Base-by-base conservation (phyloP, 129 eudicot species). In the Helianthus annuus region DNA sequence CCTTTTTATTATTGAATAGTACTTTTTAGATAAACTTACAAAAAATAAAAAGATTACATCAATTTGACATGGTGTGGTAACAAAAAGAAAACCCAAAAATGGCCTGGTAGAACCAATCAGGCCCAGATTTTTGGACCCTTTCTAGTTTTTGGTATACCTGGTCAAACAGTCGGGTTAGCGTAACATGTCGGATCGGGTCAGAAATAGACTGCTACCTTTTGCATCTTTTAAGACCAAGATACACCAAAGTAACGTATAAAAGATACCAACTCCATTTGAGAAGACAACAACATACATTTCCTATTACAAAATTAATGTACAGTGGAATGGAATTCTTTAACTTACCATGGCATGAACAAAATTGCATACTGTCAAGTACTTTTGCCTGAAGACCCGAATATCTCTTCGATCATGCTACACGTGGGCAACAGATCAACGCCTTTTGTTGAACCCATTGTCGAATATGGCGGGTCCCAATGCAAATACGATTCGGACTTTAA, bases 341-440 rank as follows among this genome's bases (percentile, higher is more conserved):
- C 17, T 14, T 16, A 19, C 59, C 13, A 71, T 53, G 68, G 69
- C 49, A 52, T 34, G 1, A 58, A 34, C 48, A 45, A 52, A 55
- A 22, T 17, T 76, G 24, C 44, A 14, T 48, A 5, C 22, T 3
- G 24, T 58, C 70, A 71, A 77, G 48, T 24, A 65, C 72, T 75
- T 36, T 75, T 79, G 76, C 82, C 75, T 1, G 42, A 79, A n/a
- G 90, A 82, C 46, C 88, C 91, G 19, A 83, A 86, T 2, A 86
- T 78, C 58, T 83, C 84, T 34, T 86, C 84, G 32, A 86, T 86
- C 84, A 86, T 80, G 76, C 75, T 80, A 55, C 91, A 74, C 4
- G 91, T 83, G 16, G 91, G 85, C 60, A 86, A 63, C 46, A 86
- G 66, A 75, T 86, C 91, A 57, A 80, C 78, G 15, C 79, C 77